These are phyloP conservation scores for Magnolia changhungtana DNA, from an alignment of 164 flowering plant species.

Conservation along the genomic window DNA sequence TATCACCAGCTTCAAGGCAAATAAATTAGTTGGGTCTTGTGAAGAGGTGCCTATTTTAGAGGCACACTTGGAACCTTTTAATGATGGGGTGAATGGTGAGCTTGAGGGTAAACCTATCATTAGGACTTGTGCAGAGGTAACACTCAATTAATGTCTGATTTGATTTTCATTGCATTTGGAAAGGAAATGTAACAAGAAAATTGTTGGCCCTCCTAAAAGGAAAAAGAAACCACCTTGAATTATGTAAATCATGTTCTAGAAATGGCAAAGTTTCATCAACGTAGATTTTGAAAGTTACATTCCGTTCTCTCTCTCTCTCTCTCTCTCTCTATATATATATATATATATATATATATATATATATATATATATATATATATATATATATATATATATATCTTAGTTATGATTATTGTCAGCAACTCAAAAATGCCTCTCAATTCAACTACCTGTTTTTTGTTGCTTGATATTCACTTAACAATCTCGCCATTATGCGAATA, in stretches of 20 bases:
- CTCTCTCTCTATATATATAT: too few species aligned
- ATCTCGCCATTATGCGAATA: constrained; percentile 14
- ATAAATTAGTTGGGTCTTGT: constrained; percentile 26
- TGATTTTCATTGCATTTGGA: neutral
- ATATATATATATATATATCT: too few species aligned
- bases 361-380: too few species aligned
- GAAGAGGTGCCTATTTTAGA: constrained; percentile 43
- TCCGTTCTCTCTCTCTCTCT: neutral
- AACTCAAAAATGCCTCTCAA: neutral
- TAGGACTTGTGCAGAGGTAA: constrained; percentile 74
- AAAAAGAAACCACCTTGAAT: too few species aligned
- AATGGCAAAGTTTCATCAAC: too few species aligned
- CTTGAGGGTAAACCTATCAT: constrained; percentile 39
- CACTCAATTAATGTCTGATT: neutral
- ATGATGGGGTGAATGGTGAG: constrained; percentile 41
- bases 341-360: too few species aligned
- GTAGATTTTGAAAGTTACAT: neutral
- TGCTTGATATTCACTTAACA: neutral
- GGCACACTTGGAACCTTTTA: constrained; percentile 27
- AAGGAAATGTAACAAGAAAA: neutral
- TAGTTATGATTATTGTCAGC: too few species aligned
- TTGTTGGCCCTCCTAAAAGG: neutral
- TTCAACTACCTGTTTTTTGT: neutral
- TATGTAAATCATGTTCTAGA: too few species aligned
- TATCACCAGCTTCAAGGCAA: constrained; percentile 19